Base-by-base conservation (phyloP, 2,329 filamentous ascomycete genomes). In the Hymenoscyphus fraxineus region DNA sequence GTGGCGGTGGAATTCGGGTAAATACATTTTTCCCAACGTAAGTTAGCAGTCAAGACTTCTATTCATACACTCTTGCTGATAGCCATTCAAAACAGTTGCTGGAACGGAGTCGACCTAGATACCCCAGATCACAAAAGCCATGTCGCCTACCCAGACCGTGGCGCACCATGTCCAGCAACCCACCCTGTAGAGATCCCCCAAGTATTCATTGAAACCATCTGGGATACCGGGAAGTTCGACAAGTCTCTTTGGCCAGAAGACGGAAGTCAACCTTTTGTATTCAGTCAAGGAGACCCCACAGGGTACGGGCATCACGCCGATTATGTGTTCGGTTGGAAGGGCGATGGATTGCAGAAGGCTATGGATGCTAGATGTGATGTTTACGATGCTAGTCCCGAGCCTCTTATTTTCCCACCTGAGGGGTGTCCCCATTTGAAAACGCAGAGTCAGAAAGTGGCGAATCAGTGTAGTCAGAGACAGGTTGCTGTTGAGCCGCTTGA, bases 151-250 rank as follows among this genome's bases (percentile, higher is more conserved):
- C 74, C 76, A 54, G 51, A 38, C 1, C n/a, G 40, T 19, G 61
- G 56, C n/a, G 47, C 39, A 35, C n/a, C 35, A 6, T 68, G 66
- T 39, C 66, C 66, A 12, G 22, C 65, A 19, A 75, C 71, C 5
- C 78, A 79, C 71, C 79, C 79, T 58, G 78, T 80, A 68, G 79
- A 80, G 75, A 74, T 80, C n/a, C 79, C 79, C 16, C 78, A 80
- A 75, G 72, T 81, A 74, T 80, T 80, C 77, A 80, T 80, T 73
- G 79, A 81, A 74, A 71, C 80, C 57, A 79, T 81, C 77, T 81
- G 79, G 79, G 77, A 81, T 71, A 75, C 76, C 12, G 76, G 76
- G 54, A 70, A 69, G 65, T 80, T 80, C 70, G 76, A 81, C 76
- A 72, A 74, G 73, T 71, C 74, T 71, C 74, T 77, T 66, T 78